Evolutionary conservation across 768 basidiomycete species (phyloP), one percentile per base, ranked within the genome.

Genomic region (Coprinopsis marcescibilis): DNA sequence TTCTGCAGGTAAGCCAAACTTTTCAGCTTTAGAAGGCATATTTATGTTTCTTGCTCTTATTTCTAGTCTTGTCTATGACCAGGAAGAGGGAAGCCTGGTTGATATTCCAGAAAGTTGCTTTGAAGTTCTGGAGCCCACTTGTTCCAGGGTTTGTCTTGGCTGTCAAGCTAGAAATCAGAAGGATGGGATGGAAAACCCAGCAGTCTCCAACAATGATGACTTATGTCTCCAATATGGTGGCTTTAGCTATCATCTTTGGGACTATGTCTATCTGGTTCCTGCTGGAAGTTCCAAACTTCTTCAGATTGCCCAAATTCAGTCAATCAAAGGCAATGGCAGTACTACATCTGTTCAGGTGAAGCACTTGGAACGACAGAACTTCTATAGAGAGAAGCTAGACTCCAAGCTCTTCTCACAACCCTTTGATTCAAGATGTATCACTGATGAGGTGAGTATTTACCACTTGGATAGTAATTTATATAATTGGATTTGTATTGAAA

Each of bases 211-310:
- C 32, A 43, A 43, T 27, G 48, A 43, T 2, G 57, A 67, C 8
- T 51, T 57, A 0, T 88, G 80, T 56, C 86, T 87, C 54, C 44
- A 65, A 7, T 41, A 71, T 36, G 86, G n/a, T n/a, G n/a, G n/a
- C n/a, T n/a, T n/a, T n/a, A n/a, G n/a, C n/a, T n/a, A n/a, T n/a
- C n/a, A n/a, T n/a, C n/a, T n/a, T n/a, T n/a, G n/a, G n/a, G n/a
- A 87, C 51, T 85, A 78, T 50, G 70, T 85, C 8, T 87, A 84
- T 55, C 43, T 84, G 30, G 69, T 66, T 13, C 50, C 60, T 27
- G 46, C 55, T 12, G 52, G 53, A 10, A 46, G 48, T 20, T 42
- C 36, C 8, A 57, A 7, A 12, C 55, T 74, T 1, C 68, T 82
- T 34, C 57, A 85, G 52, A 76, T 89, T 30, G 50, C 65, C 13